Evolutionary conservation across 441 rosid species (phyloP).

Genomic region (Erodium texanum): DNA sequence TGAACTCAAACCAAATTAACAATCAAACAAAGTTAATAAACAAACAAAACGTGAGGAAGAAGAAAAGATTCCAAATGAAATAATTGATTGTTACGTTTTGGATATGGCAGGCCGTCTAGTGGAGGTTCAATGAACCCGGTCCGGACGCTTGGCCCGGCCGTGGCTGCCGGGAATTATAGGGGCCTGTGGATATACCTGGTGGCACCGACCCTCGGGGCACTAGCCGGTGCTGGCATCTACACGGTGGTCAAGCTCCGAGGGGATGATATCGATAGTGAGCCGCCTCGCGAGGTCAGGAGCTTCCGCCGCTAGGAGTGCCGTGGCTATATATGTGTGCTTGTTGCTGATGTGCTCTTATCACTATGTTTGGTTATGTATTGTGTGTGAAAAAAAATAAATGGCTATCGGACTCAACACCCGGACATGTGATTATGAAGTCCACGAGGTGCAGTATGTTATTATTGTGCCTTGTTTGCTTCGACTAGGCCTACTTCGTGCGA

Average conservation of each 20-base stretch:
- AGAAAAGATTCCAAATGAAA: not conserved
- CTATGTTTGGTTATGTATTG: not conserved
- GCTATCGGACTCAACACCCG: not conserved
- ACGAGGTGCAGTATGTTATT: not conserved
- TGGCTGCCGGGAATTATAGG: constrained; percentile 78
- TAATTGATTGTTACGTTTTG: no score
- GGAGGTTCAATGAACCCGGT: constrained; percentile 98
- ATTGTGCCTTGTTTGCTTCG: no score
- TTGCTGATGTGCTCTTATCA: not conserved
- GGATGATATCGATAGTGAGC: constrained; percentile 31
- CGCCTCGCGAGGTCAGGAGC: constrained; percentile 67
- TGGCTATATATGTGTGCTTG: not conserved
- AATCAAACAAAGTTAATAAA: not conserved
- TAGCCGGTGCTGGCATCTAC: constrained; percentile 72
- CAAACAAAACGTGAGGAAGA: no score
- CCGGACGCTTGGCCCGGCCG: constrained; percentile 84
- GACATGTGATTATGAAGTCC: not conserved
- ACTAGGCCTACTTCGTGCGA: no score
- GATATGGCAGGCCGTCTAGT: constrained; percentile 48
- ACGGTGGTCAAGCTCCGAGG: constrained; percentile 68
- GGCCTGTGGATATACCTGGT: constrained; percentile 68
- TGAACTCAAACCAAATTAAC: not conserved
- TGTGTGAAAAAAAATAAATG: not conserved
- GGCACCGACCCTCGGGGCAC: constrained; percentile 88
- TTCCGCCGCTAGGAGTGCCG: constrained; percentile 56